Evolutionary conservation across 441 rosid species (phyloP).

Genomic region (Populus hybrid): DNA sequence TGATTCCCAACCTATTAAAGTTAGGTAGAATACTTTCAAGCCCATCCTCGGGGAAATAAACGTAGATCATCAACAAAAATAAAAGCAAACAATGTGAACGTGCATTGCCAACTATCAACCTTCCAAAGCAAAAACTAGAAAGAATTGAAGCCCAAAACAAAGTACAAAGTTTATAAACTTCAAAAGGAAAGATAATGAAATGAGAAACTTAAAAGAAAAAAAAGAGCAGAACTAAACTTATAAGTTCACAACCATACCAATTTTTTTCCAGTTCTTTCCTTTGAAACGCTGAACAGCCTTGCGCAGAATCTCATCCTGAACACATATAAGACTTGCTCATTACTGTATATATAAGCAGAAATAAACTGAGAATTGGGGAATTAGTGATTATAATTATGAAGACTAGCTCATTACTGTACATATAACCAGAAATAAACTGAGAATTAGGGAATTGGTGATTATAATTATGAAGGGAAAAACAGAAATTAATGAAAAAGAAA

Average conservation of each 20-base stretch:
- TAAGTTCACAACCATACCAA: constrained; percentile 45
- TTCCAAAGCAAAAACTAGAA: not conserved
- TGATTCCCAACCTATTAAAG: not conserved
- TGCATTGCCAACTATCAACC: not conserved
- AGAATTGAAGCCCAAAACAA: not conserved
- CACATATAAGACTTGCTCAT: constrained; percentile 7
- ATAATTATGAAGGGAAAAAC: not conserved
- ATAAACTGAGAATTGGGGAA: not conserved
- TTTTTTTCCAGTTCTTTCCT: constrained; percentile 99
- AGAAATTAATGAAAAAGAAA: not conserved
- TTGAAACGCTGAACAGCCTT: constrained; percentile 93
- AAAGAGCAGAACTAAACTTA: not conserved
- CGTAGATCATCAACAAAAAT: not conserved
- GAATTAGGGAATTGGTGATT: no score
- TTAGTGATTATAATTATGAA: no score
- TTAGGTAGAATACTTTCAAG: not conserved
- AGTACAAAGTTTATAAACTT: not conserved
- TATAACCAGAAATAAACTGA: no score
- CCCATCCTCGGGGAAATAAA: not conserved
- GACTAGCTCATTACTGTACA: not conserved
- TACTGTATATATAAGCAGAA: constrained; percentile 2
- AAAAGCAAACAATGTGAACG: not conserved
- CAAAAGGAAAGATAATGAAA: not conserved
- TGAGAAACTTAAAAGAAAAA: not conserved
- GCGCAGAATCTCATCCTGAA: constrained; percentile 87